These are phyloP conservation scores for Lactarius psammicola DNA, from an alignment of 768 basidiomycete species.

Conservation along the genomic window DNA sequence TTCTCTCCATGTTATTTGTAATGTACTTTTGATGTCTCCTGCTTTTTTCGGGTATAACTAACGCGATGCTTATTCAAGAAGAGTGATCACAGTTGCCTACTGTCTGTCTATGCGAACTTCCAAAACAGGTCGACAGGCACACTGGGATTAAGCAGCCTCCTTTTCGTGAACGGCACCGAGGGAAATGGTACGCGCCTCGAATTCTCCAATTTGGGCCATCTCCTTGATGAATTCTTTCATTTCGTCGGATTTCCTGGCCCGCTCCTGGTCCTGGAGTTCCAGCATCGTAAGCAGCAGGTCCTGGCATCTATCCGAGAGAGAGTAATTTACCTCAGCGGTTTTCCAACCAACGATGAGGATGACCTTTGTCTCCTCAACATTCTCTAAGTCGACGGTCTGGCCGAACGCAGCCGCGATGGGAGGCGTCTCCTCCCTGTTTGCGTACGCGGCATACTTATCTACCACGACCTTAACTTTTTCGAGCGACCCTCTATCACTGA, in stretches of 20 bases:
- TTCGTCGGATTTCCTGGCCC: background rate
- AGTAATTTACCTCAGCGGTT: background rate
- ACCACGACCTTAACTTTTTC: background rate
- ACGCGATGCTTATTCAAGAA: background rate
- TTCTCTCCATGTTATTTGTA: background rate
- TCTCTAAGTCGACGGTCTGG: background rate
- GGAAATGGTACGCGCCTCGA: background rate
- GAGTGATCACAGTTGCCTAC: background rate
- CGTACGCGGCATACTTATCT: background rate
- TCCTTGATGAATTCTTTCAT: conserved; percentile 2
- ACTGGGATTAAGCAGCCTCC: background rate
- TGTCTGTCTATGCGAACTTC: background rate
- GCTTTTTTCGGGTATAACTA: background rate
- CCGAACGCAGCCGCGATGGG: conserved; percentile 4
- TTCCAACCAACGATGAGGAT: conserved; percentile 2
- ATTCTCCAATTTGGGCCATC: background rate
- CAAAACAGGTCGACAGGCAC: background rate
- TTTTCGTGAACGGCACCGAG: background rate
- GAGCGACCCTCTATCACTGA: background rate
- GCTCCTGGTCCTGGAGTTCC: background rate
- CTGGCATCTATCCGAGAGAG: background rate
- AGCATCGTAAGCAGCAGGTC: background rate
- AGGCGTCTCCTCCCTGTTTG: background rate
- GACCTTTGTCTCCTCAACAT: background rate
- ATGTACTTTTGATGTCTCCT: background rate